Base-by-base conservation (phyloP, 177 flowering plant species). In the Vitis hybrid region DNA sequence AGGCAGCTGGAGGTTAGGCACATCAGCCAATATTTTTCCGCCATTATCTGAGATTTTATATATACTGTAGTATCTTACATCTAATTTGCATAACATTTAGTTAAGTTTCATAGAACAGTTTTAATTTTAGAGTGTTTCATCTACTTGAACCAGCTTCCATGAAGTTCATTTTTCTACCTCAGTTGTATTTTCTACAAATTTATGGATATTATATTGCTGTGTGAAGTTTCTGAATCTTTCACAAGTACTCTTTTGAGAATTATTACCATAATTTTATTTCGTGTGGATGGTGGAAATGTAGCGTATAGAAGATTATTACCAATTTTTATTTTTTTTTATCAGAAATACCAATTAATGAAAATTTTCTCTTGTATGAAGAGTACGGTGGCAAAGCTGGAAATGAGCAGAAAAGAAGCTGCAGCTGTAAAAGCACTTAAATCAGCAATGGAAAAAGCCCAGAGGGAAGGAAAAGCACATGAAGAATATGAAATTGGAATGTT, bases 401-500 rank as follows among this genome's bases (percentile, higher is more conserved):
- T 83, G 86, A 75, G 66, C 58, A 72, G 78, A 61, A 77, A 79
- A 65, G 84, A 75, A 77, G 78, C 16, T 1, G 18, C 48, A 3
- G 83, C 72, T 1, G 63, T 79, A 14, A 2, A 20, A 49, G 60
- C 55, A 57, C 61, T 81, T 13, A 33, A 60, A 15, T 31, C 51
- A 2, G 81, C 66, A 56, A 14, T 55, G 4, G 7, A 55, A 10
- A 60, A 68, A n/a, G 73, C 74, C 3, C 8, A 5, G 10, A 60
- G 64, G 22, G 55, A 61, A 58, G n/a, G 39, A 3, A 59, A 45
- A 50, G 5, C 11, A 2, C 78, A 73, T 15, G 86, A 83, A 66
- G 82, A 80, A 7, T 75, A 81, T 57, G 84, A 83, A 70, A 48
- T 79, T 52, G 73, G 74, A 31, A 78, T 83, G 86, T 52, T 83